Conservation (phyloP, 31 red algal genomes). For the Asparagopsis taxiformis region DNA sequence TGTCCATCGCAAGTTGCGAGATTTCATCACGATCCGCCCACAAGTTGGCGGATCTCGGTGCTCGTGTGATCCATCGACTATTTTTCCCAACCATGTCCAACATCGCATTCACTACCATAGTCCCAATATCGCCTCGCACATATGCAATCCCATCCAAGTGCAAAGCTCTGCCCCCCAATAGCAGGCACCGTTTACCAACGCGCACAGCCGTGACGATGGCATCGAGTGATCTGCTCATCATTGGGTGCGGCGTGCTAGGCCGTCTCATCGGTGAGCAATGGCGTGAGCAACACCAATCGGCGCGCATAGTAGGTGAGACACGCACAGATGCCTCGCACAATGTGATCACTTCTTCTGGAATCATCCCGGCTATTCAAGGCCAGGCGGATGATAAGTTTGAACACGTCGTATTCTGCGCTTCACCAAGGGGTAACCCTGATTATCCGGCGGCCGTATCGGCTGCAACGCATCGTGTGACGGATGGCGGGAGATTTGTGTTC, state of each 20-base stretch:
- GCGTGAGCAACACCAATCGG: conserved; percentile 21
- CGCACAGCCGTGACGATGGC: background rate
- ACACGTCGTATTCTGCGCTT: conserved; percentile 74
- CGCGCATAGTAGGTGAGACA: conserved; percentile 64
- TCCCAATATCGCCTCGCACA: background rate
- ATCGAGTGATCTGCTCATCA: conserved; percentile 62
- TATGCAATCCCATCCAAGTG: background rate
- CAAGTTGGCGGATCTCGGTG: no score
- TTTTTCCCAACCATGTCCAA: no score
- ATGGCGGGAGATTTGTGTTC: conserved; percentile 50
- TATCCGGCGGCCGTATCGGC: conserved; percentile 46
- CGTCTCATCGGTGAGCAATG: conserved; percentile 41
- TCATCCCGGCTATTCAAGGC: conserved; percentile 36
- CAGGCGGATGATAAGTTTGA: background rate
- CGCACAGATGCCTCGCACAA: conserved; percentile 42
- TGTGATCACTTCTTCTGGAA: conserved; percentile 9
- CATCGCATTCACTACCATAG: no score
- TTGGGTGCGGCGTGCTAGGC: conserved; percentile 83
- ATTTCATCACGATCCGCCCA: no score
- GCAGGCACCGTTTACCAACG: no score
- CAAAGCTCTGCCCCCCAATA: background rate
- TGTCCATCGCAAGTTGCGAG: no score
- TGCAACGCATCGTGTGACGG: conserved; percentile 20
- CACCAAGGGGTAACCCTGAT: conserved; percentile 23
- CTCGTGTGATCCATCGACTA: no score